Base-by-base conservation (phyloP, 1,284 basidiomycete genomes). In the Tylopilus sp. region DNA sequence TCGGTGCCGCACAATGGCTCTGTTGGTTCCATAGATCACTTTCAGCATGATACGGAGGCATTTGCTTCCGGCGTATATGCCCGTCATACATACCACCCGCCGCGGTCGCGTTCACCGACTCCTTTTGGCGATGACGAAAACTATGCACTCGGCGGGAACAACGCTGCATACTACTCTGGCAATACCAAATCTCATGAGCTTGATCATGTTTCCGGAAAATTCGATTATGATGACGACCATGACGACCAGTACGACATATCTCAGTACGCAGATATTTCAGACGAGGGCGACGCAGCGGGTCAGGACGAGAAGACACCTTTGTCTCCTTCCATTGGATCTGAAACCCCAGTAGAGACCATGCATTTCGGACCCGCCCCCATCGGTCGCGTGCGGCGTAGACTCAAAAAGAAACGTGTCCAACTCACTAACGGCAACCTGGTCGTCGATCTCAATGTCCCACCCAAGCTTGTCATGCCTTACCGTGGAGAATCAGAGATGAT, bases 291-390 rank as follows among this genome's bases (percentile, higher is more conserved):
- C 26, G 59, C 54, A 33, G 44, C 53, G 14, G 55, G 58, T 14
- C 54, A 58, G 8, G 56, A 49, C 2, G 61, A 65, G 51, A 72
- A 71, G 49, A 78, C 77, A 5, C 76, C 76, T 6, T 67, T 70
- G 41, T 75, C 76, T 15, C 61, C 67, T 4, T 60, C 69, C 34
- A 65, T 70, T 10, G 66, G 77, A 45, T 65, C 72, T 5, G 69
- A 66, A 8, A 68, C 70, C 0, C 80, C 80, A 0, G 58, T 77
- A 2, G 78, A 80, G 50, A 91, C 88, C 6, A 81, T 82, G 47
- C 91, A 94, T 68, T 94, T 88, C 67, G 91, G 91, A 2, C 90
- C 91, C 8, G 91, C 90, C 0, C 91, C 91, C 1, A 70, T 77
- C 5, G 91, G 91, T 17, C 82, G 90, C 21, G 78, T 90, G 18